phyloP scores from a whole-genome alignment of 228 moss, liverwort and hornwort species.

The Sphagnum fallax region DNA sequence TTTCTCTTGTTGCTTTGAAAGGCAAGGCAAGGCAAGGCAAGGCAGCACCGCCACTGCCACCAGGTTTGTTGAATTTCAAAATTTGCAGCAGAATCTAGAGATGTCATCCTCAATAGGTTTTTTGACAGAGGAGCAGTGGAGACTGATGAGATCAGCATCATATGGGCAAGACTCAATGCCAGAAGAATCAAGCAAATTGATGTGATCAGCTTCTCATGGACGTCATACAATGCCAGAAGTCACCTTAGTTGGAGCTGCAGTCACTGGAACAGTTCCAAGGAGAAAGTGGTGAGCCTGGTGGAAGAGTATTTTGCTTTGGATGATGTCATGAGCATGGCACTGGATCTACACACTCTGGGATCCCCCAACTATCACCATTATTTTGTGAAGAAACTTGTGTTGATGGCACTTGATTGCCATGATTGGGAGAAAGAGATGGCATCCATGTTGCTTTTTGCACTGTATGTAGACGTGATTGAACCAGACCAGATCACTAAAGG shows the following conservation, averaged over 20 bases:
- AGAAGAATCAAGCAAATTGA: constrained; percentile 26
- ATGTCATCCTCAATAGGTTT: constrained; percentile 50
- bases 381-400: constrained; percentile 87
- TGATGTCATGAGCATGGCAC: constrained; percentile 66
- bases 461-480: constrained; percentile 84
- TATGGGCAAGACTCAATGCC: constrained; percentile 35
- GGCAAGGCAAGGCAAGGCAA: too few species aligned
- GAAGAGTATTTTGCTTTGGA: constrained; percentile 55
- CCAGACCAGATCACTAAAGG: constrained; percentile 87
- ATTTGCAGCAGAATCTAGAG: neutral
- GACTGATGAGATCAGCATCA: constrained; percentile 49
- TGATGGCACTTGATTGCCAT: constrained; percentile 85
- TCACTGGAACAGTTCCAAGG: constrained; percentile 57
- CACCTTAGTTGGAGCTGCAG: constrained; percentile 11
- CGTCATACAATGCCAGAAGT: constrained; percentile 26
- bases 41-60: too few species aligned
- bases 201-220: constrained; percentile 24
- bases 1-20: too few species aligned
- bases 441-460: constrained; percentile 77
- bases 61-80: too few species aligned
- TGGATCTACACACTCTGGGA: constrained; percentile 67
- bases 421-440: constrained; percentile 98
- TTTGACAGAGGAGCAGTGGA: constrained; percentile 54
- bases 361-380: constrained; percentile 85
- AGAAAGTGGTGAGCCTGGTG: constrained; percentile 47